phyloP scores from a whole-genome alignment of 1,284 basidiomycete species.

The Leucoagaricus sp. region DNA sequence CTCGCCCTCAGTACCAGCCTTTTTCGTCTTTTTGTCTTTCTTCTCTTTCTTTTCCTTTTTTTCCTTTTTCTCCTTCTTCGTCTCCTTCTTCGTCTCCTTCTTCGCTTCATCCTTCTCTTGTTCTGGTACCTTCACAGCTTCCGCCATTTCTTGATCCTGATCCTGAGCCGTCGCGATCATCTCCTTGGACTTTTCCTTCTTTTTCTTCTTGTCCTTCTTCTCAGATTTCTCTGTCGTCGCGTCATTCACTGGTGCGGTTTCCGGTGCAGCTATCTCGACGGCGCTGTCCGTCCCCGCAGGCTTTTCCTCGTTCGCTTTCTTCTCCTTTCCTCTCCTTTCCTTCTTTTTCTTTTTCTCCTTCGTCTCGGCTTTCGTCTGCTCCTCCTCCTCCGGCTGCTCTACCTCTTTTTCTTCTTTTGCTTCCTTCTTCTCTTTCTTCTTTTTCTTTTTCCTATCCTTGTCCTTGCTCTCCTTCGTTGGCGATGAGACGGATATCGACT shows the following conservation, averaged over 20 bases:
- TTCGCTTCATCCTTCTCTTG: slow-evolving; percentile 18
- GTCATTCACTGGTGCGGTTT: background rate
- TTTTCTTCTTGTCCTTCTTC: slow-evolving; percentile 19
- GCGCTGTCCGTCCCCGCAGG: slow-evolving; percentile 17
- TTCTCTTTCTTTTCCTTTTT: slow-evolving; percentile 19
- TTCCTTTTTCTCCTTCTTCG: slow-evolving; percentile 14
- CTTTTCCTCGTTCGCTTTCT: slow-evolving; percentile 21
- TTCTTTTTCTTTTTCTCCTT: slow-evolving; percentile 16
- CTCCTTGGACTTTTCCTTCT: slow-evolving; percentile 17
- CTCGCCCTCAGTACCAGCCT: slow-evolving; percentile 21
- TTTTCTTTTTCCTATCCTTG: slow-evolving; percentile 25
- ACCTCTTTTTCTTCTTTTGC: slow-evolving; percentile 23
- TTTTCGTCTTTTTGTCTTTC: slow-evolving; percentile 20
- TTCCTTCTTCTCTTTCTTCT: slow-evolving; percentile 21
- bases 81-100: slow-evolving; percentile 18
- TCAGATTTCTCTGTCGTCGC: slow-evolving; percentile 7
- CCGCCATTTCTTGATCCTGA: slow-evolving; percentile 22
- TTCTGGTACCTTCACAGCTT: slow-evolving; percentile 21
- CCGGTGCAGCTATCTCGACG: background rate
- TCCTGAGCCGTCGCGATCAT: slow-evolving; percentile 22
- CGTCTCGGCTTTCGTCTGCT: slow-evolving; percentile 33
- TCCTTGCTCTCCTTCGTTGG: slow-evolving; percentile 27
- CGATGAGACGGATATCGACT: background rate
- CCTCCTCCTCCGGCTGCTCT: slow-evolving; percentile 13
- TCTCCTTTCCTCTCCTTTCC: slow-evolving; percentile 24